Conservation (phyloP, 306 rosid species). For the Vigna angularis region DNA sequence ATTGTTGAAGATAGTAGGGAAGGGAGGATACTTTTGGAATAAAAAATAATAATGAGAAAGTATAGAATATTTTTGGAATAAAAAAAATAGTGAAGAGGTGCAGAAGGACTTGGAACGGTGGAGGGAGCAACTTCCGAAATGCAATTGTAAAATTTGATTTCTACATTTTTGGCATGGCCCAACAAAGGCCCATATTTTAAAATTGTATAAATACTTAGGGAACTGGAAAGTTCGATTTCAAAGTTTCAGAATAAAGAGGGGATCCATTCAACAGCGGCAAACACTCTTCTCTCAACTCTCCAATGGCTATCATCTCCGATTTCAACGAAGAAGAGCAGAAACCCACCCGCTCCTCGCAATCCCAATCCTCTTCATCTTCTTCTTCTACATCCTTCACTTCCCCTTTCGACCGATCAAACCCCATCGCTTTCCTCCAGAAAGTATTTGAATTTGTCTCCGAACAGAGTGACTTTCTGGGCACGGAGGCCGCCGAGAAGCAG, state of each 20-base stretch:
- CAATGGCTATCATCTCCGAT: slow-evolving; percentile 86
- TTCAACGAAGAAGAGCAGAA: slow-evolving; percentile 57
- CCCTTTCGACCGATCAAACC: slow-evolving; percentile 66
- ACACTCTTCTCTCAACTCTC: neutral
- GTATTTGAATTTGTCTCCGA: slow-evolving; percentile 73
- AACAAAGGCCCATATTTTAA: neutral
- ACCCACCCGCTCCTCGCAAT: neutral
- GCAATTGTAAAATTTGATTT: too few species aligned
- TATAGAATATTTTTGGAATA: too few species aligned
- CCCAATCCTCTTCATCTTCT: slow-evolving; percentile 33
- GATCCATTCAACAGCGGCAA: neutral
- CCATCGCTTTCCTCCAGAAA: slow-evolving; percentile 62
- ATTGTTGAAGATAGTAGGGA: too few species aligned
- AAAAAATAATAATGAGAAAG: too few species aligned
- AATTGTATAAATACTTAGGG: neutral
- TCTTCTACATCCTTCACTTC: slow-evolving; percentile 55
- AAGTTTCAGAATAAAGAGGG: neutral
- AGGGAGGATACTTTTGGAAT: too few species aligned
- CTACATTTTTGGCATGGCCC: neutral
- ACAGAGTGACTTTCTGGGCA: slow-evolving; percentile 66
- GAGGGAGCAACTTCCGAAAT: too few species aligned
- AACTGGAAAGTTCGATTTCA: neutral
- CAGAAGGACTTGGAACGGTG: too few species aligned
- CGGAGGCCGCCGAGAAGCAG: slow-evolving; percentile 58
- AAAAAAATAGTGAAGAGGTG: too few species aligned